phyloP scores from a whole-genome alignment of 306 rosid species.

The Cucurbita pepo region DNA sequence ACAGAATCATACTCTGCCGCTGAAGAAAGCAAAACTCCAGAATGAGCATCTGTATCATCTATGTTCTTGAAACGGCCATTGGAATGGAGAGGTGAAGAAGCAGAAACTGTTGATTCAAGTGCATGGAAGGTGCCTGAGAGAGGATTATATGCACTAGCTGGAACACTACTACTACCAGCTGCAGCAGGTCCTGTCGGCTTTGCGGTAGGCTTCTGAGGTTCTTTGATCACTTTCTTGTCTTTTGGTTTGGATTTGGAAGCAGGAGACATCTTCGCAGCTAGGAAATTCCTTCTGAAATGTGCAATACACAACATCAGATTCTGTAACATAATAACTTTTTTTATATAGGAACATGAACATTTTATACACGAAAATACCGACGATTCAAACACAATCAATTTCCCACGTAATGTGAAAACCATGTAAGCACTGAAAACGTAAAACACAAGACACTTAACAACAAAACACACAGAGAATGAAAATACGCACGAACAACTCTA shows the following conservation, averaged over 20 bases:
- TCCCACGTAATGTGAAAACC: neutral
- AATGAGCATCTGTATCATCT: slow-evolving; percentile 81
- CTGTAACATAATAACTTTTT: neutral
- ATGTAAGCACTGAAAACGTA: neutral
- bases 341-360: too few relatives aligned
- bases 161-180: slow-evolving; percentile 35
- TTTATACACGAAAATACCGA: neutral
- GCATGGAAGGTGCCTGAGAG: slow-evolving; percentile 78
- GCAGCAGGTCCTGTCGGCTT: slow-evolving; percentile 53
- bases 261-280: slow-evolving; percentile 57
- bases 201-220: slow-evolving; percentile 45
- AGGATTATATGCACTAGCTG: slow-evolving; percentile 89
- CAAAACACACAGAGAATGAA: neutral
- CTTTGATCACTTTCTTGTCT: slow-evolving; percentile 69
- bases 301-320: neutral
- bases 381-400: neutral
- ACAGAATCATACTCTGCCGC: slow-evolving; percentile 79
- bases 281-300: slow-evolving; percentile 2
- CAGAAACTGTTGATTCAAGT: slow-evolving; percentile 42
- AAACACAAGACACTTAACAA: neutral
- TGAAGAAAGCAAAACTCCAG: slow-evolving; percentile 39
- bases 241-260: slow-evolving; percentile 76
- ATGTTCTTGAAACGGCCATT: slow-evolving; percentile 81
- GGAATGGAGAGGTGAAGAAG: slow-evolving; percentile 42
- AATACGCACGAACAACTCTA: neutral